These are phyloP conservation scores for Neofusicoccum laricinum DNA, from an alignment of 2,329 filamentous ascomycete genomes.

Conservation along the genomic window DNA sequence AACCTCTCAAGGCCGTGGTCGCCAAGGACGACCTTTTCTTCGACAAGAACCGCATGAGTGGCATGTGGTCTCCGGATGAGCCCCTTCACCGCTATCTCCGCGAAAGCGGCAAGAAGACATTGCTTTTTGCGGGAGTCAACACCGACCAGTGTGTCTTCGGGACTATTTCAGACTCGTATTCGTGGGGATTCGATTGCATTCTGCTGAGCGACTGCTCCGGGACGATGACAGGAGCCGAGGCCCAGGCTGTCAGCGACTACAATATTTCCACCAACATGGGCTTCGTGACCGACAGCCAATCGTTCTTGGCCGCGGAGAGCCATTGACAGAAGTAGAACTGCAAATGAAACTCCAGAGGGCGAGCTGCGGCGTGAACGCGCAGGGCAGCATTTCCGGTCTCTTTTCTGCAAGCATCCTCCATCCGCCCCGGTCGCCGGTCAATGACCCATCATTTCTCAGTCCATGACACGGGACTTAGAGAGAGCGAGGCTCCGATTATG, in stretches of 20 bases:
- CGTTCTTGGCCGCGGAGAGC: slow-evolving; percentile 22
- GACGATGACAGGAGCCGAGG: slow-evolving; percentile 40
- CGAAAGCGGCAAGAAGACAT: slow-evolving; percentile 39
- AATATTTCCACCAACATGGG: slow-evolving; percentile 43
- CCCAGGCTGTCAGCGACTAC: slow-evolving; percentile 40
- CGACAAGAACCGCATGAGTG: slow-evolving; percentile 43
- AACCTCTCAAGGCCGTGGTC: slow-evolving; percentile 36
- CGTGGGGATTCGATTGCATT: slow-evolving; percentile 42
- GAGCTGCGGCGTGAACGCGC: background rate
- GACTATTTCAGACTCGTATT: slow-evolving; percentile 42
- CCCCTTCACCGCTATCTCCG: slow-evolving; percentile 41
- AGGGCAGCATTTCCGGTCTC: background rate
- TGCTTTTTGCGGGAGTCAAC: slow-evolving; percentile 43
- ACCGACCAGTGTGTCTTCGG: slow-evolving; percentile 44
- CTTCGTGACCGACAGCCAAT: slow-evolving; percentile 39
- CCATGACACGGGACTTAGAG: background rate
- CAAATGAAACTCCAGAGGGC: background rate
- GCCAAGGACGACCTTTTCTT: slow-evolving; percentile 41
- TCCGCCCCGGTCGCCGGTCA: background rate
- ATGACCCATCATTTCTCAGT: too few relatives aligned
- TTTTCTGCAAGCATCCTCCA: too few relatives aligned
- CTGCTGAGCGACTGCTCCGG: slow-evolving; percentile 41
- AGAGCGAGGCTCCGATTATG: background rate
- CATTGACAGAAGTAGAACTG: background rate
- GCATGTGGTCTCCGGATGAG: slow-evolving; percentile 40